Conservation (phyloP, 371 early-diverging fungal species). For the Haplosporangium sp. region DNA sequence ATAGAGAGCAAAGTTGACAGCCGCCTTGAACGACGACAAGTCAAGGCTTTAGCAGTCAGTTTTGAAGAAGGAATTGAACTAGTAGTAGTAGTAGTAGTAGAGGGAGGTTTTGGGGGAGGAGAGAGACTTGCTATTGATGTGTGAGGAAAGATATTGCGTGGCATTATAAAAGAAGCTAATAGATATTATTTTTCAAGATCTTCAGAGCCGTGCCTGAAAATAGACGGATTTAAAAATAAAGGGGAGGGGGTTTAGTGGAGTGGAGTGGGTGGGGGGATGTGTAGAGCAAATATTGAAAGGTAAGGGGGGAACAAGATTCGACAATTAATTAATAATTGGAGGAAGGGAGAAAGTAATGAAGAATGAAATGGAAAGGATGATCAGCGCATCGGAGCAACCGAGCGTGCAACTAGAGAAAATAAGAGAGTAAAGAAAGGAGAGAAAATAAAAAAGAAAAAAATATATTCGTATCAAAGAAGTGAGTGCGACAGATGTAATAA, state of each 20-base stretch:
- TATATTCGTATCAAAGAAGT: too few relatives aligned
- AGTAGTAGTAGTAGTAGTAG: too few relatives aligned
- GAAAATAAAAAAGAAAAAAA: slow-evolving; percentile 2
- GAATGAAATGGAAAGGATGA: slow-evolving; percentile 1
- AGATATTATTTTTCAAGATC: too few relatives aligned
- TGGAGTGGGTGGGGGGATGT: too few relatives aligned
- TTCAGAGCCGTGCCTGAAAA: not conserved
- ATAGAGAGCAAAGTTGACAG: slow-evolving; percentile 2
- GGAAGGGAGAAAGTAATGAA: not conserved
- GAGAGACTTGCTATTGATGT: not conserved
- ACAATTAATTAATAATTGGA: not conserved
- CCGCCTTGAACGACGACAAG: not conserved
- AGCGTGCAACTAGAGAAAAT: not conserved
- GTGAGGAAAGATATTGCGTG: not conserved
- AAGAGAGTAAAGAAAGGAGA: not conserved
- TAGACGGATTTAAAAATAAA: not conserved
- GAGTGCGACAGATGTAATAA: too few relatives aligned
- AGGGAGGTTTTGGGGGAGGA: not conserved
- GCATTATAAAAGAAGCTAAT: not conserved
- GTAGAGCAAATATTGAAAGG: not conserved
- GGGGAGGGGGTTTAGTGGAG: not conserved
- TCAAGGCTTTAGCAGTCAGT: not conserved
- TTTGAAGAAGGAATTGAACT: not conserved
- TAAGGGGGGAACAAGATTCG: slow-evolving; percentile 4
- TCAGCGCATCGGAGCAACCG: not conserved